These are phyloP conservation scores for Mortierella sp. DNA, from an alignment of 371 early-diverging fungal genomes.

Conservation along the genomic window DNA sequence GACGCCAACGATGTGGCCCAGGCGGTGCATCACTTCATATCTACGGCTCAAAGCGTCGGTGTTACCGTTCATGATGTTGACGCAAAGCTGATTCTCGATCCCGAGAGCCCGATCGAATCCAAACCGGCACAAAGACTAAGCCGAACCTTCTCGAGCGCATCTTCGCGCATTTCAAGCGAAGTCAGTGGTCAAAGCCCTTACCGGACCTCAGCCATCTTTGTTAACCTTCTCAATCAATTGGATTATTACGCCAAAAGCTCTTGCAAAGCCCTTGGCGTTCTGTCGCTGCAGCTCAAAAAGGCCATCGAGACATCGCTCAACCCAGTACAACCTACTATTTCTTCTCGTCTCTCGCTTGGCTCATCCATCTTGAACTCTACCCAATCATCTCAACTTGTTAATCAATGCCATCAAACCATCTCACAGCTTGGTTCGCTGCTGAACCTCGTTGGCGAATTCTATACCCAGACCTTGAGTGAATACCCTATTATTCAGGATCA, in stretches of 20 bases:
- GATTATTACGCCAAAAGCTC: constrained; percentile 48
- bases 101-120: constrained; percentile 31
- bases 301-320: constrained; percentile 27
- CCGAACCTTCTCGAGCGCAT: constrained; percentile 36
- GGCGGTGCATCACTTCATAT: constrained; percentile 82
- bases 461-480: constrained; percentile 56
- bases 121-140: constrained; percentile 24
- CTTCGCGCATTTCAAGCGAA: constrained; percentile 13
- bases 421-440: constrained; percentile 51
- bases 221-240: constrained; percentile 31
- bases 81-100: constrained; percentile 57
- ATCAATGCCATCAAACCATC: constrained; percentile 54
- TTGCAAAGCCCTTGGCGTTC: constrained; percentile 26
- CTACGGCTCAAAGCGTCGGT: constrained; percentile 78
- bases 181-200: constrained; percentile 10
- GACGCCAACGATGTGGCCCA: constrained; percentile 78
- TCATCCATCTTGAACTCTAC: constrained; percentile 50
- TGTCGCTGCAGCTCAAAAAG: constrained; percentile 32
- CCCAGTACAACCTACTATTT: constrained; percentile 9
- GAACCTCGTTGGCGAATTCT: constrained; percentile 49
- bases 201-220: constrained; percentile 4
- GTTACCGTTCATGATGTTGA: constrained; percentile 69
- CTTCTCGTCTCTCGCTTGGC: constrained; percentile 35
- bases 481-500: constrained; percentile 51
- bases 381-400: constrained; percentile 50